Conservation (phyloP, 306 rosid species). For the Begonia loranthoides region DNA sequence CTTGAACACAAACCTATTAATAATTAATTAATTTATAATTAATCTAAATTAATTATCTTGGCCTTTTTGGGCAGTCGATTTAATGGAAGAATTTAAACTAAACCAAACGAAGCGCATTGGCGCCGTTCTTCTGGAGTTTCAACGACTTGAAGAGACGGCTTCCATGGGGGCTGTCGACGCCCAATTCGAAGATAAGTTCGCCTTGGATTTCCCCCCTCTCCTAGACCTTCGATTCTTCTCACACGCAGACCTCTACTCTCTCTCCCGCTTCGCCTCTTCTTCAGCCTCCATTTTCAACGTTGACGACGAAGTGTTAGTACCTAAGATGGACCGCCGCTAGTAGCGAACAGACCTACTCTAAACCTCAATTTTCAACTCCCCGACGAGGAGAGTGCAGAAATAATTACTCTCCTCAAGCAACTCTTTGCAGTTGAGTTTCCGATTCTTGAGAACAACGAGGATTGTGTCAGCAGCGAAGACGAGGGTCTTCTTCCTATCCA, state of each 20-base stretch:
- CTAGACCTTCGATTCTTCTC: constrained; percentile 59
- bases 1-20: too few relatives aligned
- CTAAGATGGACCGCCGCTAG: constrained; percentile 90
- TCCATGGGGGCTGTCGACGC: constrained; percentile 28
- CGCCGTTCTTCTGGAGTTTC: too few relatives aligned
- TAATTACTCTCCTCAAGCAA: constrained; percentile 28
- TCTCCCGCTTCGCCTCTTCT: constrained; percentile 37
- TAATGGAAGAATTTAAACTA: too few relatives aligned
- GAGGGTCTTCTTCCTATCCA: constrained; percentile 21
- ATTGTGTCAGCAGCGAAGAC: neutral
- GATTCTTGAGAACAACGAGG: constrained; percentile 1
- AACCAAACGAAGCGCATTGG: too few relatives aligned
- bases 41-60: too few relatives aligned
- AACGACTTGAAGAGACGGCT: constrained; percentile 18
- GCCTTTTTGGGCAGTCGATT: too few relatives aligned
- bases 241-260: constrained; percentile 52
- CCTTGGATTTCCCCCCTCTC: constrained; percentile 24
- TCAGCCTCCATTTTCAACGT: constrained; percentile 10
- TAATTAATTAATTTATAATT: too few relatives aligned
- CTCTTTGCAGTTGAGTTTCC: constrained; percentile 51
- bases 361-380: constrained; percentile 41
- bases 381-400: constrained; percentile 32
- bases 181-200: constrained; percentile 11
- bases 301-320: constrained; percentile 37
- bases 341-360: constrained; percentile 75